These are phyloP conservation scores for Hemerocallis citrina DNA, from an alignment of 106 monocot species.

Conservation along the genomic window DNA sequence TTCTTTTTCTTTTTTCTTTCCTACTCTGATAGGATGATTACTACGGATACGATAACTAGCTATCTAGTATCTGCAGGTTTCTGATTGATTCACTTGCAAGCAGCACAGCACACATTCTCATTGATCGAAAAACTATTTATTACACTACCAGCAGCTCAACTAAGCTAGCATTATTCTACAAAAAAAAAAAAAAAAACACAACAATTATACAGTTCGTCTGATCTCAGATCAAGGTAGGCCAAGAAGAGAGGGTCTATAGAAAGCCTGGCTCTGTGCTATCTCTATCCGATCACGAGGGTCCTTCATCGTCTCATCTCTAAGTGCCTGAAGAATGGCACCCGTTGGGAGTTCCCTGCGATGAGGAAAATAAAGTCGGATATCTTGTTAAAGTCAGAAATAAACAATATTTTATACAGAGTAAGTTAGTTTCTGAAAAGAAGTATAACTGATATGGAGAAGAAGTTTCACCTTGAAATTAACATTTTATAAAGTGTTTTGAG, in stretches of 20 bases:
- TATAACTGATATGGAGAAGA: not conserved
- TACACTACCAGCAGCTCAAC: no score
- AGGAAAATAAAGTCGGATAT: not conserved
- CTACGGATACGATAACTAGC: no score
- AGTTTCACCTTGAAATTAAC: conserved; percentile 53
- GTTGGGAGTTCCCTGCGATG: conserved; percentile 50
- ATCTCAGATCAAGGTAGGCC: conserved; percentile 47
- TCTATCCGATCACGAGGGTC: conserved; percentile 86
- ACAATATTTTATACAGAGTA: not conserved
- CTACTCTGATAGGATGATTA: no score
- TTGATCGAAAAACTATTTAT: no score
- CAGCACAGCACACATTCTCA: no score
- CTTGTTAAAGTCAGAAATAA: no score
- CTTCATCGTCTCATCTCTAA: conserved; percentile 80
- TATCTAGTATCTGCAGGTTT: no score
- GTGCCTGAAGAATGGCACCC: conserved; percentile 66
- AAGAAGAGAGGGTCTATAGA: conserved; percentile 70
- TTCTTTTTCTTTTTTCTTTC: no score
- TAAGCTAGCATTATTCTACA: no score
- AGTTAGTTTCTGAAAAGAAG: not conserved
- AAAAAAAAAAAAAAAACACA: no score
- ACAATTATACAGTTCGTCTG: no score
- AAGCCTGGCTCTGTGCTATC: conserved; percentile 76
- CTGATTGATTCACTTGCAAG: no score
- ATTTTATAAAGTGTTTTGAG: conserved; percentile 63